A percentile compares a stretch with the other conserved stretches of the same genome.
phyloP scores from a whole-genome alignment of 495 filamentous ascomycete species.

The Xylaria bambusicola region DNA sequence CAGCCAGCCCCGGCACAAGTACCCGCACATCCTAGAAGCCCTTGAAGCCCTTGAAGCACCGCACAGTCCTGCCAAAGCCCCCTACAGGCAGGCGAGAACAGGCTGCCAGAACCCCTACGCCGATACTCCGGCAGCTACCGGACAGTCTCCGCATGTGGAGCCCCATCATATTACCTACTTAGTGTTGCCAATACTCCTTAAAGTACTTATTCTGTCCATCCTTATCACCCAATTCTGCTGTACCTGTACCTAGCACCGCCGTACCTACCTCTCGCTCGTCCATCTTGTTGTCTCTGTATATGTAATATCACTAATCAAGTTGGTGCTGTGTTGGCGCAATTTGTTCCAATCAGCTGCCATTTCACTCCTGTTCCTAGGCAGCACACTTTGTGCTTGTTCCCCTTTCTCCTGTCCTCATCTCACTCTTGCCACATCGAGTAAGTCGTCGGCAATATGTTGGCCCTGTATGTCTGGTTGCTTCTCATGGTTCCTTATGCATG shows the following conservation, averaged over 20 bases:
- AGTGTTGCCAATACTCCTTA: no score
- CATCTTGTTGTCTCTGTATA: no score
- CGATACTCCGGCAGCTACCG: constrained; percentile 12
- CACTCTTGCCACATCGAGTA: constrained; percentile 2
- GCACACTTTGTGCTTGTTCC: neutral
- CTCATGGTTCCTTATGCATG: constrained; percentile 21
- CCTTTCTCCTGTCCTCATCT: neutral
- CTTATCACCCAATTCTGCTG: no score
- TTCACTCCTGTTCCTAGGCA: neutral
- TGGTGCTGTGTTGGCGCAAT: constrained; percentile 11
- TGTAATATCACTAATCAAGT: neutral
- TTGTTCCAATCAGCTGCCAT: neutral
- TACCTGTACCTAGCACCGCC: no score
- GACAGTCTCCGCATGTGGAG: neutral
- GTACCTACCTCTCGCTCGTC: no score
- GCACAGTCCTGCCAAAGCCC: no score
- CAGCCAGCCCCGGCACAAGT: neutral
- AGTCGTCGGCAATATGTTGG: constrained; percentile 12
- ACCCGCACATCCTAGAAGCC: neutral
- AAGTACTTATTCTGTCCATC: no score
- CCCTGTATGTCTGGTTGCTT: constrained; percentile 16
- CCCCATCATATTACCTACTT: neutral
- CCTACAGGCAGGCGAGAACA: no score
- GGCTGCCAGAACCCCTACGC: neutral
- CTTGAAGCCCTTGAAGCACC: no score